Base-by-base conservation (phyloP, 305 asterid species). In the Rubia occidens region DNA sequence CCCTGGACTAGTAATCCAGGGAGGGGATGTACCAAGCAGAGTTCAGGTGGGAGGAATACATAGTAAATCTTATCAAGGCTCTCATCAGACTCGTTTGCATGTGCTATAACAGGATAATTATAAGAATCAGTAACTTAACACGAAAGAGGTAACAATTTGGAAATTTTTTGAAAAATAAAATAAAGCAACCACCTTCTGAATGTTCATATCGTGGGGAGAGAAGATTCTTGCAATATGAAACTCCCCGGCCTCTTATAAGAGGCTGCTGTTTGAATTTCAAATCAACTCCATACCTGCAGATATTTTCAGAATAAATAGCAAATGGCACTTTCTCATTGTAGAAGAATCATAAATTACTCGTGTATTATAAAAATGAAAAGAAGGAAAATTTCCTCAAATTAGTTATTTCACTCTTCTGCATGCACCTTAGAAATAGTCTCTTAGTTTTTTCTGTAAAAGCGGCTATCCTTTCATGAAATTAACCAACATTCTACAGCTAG, bases 1-100 rank as follows among this genome's bases (percentile, higher is more conserved):
- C 97, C 96, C 78, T 97, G 93, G 71, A 95, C 90, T 65, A 95
- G 80, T 40, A 94, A 78, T 72, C 96, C 99, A 79, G 95, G 89
- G 77, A 95, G 95, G 35, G 99, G 96, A 76, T 95, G 99, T 73
- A 91, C 87, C 79, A 86, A 87, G 82, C 97, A 95, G 75, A 95
- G 95, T 79, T 91, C 98, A 40, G 97, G 96, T 77, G 99, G 98
- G 81, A 95, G 97, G 83, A 89, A 95, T 62, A 95, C 99, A 71
- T 91, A 91, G 79, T 95, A 95, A 5, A 94, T 95, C 80, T 89
- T 95, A 76, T 95, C 99, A 71, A 81, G 85, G 58, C 83, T 72
- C 76, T 87, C 97, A 69, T 88, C 98, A 68, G 85, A 77, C 76
- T 84, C 93, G 81, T 85, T 87, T 62, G 82, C 90, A 60, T 78